Evolutionary conservation across 2,329 filamentous ascomycete genomes (phyloP).

Genomic region (Aspergillus amoenus): DNA sequence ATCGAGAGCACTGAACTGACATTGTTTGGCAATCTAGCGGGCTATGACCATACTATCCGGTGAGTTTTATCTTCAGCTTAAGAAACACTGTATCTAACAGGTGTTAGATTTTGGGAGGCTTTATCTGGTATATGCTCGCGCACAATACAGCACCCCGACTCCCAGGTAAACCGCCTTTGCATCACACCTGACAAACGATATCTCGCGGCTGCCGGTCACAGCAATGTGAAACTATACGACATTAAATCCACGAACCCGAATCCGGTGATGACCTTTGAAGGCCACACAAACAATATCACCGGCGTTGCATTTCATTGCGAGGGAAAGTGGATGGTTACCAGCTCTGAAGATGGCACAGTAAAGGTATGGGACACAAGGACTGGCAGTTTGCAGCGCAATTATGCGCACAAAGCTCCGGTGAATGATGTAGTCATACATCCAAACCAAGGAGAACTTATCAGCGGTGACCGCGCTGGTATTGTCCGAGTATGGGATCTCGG

Average conservation of each 20-base stretch:
- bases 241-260: slow-evolving; percentile 98
- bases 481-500: slow-evolving; percentile 95
- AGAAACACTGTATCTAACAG: not conserved
- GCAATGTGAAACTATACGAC: slow-evolving; percentile 95
- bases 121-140: slow-evolving; percentile 96
- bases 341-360: slow-evolving; percentile 92
- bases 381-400: slow-evolving; percentile 86
- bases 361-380: slow-evolving; percentile 95
- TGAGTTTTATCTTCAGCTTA: slow-evolving; percentile 37
- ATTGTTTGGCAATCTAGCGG: slow-evolving; percentile 49
- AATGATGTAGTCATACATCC: slow-evolving; percentile 99
- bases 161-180: slow-evolving; percentile 95
- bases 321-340: slow-evolving; percentile 99
- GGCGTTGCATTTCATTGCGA: slow-evolving; percentile 98
- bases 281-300: slow-evolving; percentile 93
- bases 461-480: slow-evolving; percentile 88
- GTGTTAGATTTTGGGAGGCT: slow-evolving; percentile 88
- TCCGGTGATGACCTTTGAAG: slow-evolving; percentile 88
- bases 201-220: slow-evolving; percentile 76
- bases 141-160: slow-evolving; percentile 97
- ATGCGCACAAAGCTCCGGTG: slow-evolving; percentile 81
- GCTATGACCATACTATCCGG: slow-evolving; percentile 75
- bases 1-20: slow-evolving; percentile 9
- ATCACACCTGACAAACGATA: slow-evolving; percentile 98
- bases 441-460: slow-evolving; percentile 97